Evolutionary conservation across 2,329 filamentous ascomycete genomes (phyloP).

Genomic region (Fusarium falciforme): DNA sequence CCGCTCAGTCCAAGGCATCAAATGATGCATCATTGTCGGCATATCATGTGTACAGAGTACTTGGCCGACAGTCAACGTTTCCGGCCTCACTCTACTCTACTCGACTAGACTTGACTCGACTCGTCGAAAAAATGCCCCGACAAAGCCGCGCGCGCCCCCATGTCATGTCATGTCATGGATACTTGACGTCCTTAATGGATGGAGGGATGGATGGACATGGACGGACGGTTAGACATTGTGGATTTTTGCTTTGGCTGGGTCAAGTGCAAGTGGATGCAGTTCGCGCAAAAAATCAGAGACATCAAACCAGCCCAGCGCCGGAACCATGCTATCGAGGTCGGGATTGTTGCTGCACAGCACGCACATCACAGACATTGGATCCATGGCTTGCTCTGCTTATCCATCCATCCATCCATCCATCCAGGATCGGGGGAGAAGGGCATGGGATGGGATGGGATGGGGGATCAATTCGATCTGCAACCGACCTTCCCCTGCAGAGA

Average conservation of each 20-base stretch:
- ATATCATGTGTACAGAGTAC: constrained; percentile 17
- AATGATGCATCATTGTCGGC: background rate
- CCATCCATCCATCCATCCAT: background rate
- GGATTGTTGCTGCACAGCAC: constrained; percentile 21
- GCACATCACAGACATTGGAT: constrained; percentile 26
- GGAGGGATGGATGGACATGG: background rate
- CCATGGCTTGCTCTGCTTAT: constrained; percentile 22
- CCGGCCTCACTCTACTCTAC: constrained; percentile 10
- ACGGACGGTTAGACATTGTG: constrained; percentile 5
- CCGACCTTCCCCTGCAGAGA: constrained; percentile 28
- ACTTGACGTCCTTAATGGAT: background rate
- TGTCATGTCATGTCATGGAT: constrained; percentile 13
- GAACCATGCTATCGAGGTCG: constrained; percentile 15
- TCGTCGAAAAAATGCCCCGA: background rate
- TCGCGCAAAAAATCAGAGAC: constrained; percentile 16
- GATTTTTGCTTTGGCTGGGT: background rate
- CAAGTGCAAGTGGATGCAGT: constrained; percentile 35
- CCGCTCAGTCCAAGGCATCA: background rate
- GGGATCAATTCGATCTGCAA: constrained; percentile 35
- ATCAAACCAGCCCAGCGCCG: constrained; percentile 13
- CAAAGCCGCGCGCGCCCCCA: background rate
- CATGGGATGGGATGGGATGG: constrained; percentile 11
- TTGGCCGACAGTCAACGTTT: constrained; percentile 22
- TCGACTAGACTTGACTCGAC: background rate
- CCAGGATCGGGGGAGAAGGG: background rate